A percentile compares a stretch with the other conserved stretches of the same genome.
Evolutionary conservation across 768 basidiomycete species (phyloP).

Genomic region (Lentinula boryana): DNA sequence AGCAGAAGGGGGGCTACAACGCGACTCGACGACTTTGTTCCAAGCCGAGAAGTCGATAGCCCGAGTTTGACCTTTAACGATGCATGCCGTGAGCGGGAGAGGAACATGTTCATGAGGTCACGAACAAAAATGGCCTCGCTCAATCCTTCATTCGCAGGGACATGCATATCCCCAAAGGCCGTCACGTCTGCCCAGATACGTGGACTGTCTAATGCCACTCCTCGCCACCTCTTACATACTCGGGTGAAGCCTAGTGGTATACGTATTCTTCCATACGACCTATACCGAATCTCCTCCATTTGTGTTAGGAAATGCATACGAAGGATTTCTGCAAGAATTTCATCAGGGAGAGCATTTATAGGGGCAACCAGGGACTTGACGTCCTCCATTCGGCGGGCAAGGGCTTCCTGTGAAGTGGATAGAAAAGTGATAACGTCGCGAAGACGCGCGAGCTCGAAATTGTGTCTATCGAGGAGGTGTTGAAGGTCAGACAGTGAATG

Average conservation of each 20-base stretch:
- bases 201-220: neutral
- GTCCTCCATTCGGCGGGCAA: neutral
- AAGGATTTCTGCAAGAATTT: neutral
- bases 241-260: neutral
- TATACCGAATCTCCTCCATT: neutral
- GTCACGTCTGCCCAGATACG: neutral
- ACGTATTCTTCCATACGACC: neutral
- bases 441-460: neutral
- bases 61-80: neutral
- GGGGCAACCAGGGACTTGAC: neutral
- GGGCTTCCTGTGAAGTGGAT: neutral
- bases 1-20: neutral
- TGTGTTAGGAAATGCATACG: neutral
- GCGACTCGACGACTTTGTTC: neutral
- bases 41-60: neutral
- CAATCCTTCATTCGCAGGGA: neutral
- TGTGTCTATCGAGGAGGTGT: neutral
- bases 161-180: neutral
- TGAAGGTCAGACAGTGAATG: neutral
- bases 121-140: neutral
- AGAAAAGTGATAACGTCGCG: neutral
- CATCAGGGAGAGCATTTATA: neutral
- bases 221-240: constrained; percentile 1
- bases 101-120: neutral
- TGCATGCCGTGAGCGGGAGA: neutral